Evolutionary conservation across 2,329 filamentous ascomycete genomes (phyloP).

Genomic region (Cytospora piceicola): DNA sequence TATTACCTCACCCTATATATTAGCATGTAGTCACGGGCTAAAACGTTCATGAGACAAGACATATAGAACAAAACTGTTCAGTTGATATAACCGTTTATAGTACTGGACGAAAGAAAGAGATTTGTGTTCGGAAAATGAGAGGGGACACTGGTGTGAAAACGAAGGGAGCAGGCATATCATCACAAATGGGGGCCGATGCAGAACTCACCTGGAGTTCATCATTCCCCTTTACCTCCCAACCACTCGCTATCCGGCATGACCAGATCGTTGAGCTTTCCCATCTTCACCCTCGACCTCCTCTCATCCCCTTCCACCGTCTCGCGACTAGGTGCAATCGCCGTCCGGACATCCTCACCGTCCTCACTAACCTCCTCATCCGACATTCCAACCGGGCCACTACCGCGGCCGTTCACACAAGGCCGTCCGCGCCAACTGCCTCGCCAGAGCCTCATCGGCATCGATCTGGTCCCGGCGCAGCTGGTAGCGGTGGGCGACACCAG

Average conservation of each 20-base stretch:
- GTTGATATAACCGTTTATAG: background rate
- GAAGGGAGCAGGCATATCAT: background rate
- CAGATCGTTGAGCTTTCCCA: background rate
- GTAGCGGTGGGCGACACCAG: background rate
- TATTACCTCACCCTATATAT: background rate
- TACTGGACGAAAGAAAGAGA: background rate
- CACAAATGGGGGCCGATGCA: background rate
- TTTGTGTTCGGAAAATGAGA: background rate
- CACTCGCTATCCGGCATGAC: slow-evolving; percentile 2
- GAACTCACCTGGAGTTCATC: background rate
- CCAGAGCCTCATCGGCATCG: slow-evolving; percentile 7
- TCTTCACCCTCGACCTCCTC: background rate
- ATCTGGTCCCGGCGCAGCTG: background rate
- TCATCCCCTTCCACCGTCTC: background rate
- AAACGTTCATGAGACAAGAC: background rate
- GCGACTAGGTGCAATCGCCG: background rate
- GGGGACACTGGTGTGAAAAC: background rate
- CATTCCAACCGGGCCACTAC: background rate
- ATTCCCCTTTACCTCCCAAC: background rate
- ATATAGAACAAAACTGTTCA: background rate
- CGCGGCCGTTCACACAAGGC: background rate
- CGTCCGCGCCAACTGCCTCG: slow-evolving; percentile 5
- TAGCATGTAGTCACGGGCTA: background rate
- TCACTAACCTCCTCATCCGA: background rate
- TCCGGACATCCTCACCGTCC: background rate